Evolutionary conservation across 306 rosid species (phyloP).

Genomic region (Hippophae tibetana): DNA sequence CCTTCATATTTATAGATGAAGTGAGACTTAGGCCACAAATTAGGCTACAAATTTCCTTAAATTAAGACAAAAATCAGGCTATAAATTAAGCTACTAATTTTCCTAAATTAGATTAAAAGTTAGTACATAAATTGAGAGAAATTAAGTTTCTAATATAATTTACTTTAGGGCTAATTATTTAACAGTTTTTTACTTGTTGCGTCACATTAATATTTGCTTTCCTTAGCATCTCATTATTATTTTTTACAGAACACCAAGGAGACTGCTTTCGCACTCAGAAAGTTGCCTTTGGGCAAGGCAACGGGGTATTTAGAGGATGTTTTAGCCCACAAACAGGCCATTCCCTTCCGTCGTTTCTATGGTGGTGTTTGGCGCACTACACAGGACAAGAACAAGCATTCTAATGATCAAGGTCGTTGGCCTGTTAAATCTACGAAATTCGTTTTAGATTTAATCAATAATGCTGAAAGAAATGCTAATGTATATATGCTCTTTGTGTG

Average conservation of each 20-base stretch:
- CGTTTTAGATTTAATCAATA: slow-evolving; percentile 76
- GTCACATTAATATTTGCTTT: too few relatives aligned
- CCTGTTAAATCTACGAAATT: slow-evolving; percentile 81
- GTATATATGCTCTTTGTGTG: slow-evolving; percentile 19
- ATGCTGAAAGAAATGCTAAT: slow-evolving; percentile 93
- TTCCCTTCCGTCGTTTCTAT: slow-evolving; percentile 80
- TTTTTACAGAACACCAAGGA: slow-evolving; percentile 67
- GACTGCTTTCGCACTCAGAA: slow-evolving; percentile 64
- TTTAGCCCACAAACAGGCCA: slow-evolving; percentile 86
- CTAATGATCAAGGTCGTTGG: slow-evolving; percentile 97
- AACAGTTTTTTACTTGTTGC: too few relatives aligned
- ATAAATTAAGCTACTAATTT: too few relatives aligned
- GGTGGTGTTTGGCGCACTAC: slow-evolving; percentile 90
- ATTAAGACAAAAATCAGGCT: too few relatives aligned
- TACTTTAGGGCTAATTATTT: too few relatives aligned
- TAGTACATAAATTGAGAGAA: too few relatives aligned
- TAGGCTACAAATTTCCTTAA: too few relatives aligned
- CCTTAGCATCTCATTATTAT: neutral
- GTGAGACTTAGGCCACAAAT: too few relatives aligned
- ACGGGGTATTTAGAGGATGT: slow-evolving; percentile 87
- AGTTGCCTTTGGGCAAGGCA: slow-evolving; percentile 68
- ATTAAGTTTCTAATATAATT: too few relatives aligned
- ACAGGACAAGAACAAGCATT: slow-evolving; percentile 86
- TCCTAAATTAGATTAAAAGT: too few relatives aligned
- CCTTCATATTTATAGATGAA: too few relatives aligned